These are phyloP conservation scores for Torulaspora maleeae DNA, from an alignment of 805 yeast genomes.

Conservation along the genomic window DNA sequence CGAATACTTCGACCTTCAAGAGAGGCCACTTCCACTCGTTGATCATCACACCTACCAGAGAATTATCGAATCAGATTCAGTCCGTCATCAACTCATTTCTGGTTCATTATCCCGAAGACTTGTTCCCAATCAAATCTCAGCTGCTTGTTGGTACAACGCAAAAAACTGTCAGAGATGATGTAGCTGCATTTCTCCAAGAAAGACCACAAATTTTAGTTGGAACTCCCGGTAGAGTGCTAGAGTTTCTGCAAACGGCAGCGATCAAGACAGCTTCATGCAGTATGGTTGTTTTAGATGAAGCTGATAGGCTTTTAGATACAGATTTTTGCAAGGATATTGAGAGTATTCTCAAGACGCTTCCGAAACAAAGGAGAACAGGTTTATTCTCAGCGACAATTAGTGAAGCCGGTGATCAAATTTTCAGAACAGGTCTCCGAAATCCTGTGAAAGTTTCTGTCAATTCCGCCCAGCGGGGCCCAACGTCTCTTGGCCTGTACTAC, in stretches of 20 bases:
- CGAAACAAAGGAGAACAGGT: slow-evolving; percentile 91
- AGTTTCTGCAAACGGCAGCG: slow-evolving; percentile 54
- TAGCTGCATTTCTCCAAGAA: slow-evolving; percentile 48
- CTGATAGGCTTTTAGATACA: slow-evolving; percentile 78
- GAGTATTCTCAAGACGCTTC: slow-evolving; percentile 61
- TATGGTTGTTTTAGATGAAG: slow-evolving; percentile 82
- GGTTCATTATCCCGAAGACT: slow-evolving; percentile 50
- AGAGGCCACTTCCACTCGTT: slow-evolving; percentile 69
- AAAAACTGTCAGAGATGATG: slow-evolving; percentile 63
- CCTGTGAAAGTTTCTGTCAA: slow-evolving; percentile 85
- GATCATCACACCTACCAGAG: slow-evolving; percentile 64
- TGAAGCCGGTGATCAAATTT: slow-evolving; percentile 71
- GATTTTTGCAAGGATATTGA: slow-evolving; percentile 69
- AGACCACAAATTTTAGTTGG: slow-evolving; percentile 78
- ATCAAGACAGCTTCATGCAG: slow-evolving; percentile 65
- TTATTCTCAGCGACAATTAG: slow-evolving; percentile 89
- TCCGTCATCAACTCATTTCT: slow-evolving; percentile 59
- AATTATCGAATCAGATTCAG: slow-evolving; percentile 65
- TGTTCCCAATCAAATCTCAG: slow-evolving; percentile 47
- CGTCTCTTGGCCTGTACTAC: slow-evolving; percentile 58
- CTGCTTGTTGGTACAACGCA: slow-evolving; percentile 51
- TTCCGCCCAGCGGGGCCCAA: slow-evolving; percentile 52
- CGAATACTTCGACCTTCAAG: slow-evolving; percentile 33
- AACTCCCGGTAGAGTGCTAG: slow-evolving; percentile 86
- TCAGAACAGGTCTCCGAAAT: slow-evolving; percentile 85